A percentile compares a stretch with the other conserved stretches of the same genome.
Evolutionary conservation across 192 early-diverging fungal genomes (phyloP).

Genomic region (Haplosporangium gracile): DNA sequence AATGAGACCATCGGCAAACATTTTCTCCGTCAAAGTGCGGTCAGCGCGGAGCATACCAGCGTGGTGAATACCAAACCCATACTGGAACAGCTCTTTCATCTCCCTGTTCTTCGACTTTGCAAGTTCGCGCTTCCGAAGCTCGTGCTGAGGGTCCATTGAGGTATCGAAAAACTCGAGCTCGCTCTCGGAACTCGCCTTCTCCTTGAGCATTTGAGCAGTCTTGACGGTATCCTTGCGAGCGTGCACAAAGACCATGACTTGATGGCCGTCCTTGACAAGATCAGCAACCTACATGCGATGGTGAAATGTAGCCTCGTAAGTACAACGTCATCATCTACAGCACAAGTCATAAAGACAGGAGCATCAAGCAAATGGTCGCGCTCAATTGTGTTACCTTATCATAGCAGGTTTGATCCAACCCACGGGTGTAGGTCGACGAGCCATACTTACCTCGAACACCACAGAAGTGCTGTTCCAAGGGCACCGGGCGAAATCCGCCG

Average conservation of each 20-base stretch:
- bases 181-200: conserved; percentile 78
- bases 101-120: conserved; percentile 85
- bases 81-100: conserved; percentile 85
- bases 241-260: conserved; percentile 99
- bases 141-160: conserved; percentile 63
- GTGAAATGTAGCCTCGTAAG: neutral
- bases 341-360: neutral
- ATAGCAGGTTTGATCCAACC: conserved; percentile 90
- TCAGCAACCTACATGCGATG: conserved; percentile 60
- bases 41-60: conserved; percentile 96
- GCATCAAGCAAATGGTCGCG: neutral
- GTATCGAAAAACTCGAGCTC: conserved; percentile 73
- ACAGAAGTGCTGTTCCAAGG: conserved; percentile 96
- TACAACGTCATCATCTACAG: neutral
- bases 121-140: conserved; percentile 70
- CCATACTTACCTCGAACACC: conserved; percentile 92
- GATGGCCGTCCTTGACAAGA: conserved; percentile 86
- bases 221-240: conserved; percentile 98
- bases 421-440: conserved; percentile 67
- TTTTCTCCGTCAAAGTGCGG: conserved; percentile 84
- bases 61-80: conserved; percentile 96
- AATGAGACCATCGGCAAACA: conserved; percentile 90
- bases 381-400: conserved; percentile 65
- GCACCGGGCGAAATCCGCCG: conserved; percentile 93
- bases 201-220: conserved; percentile 85